These are phyloP conservation scores for Evernia prunastri DNA, from an alignment of 495 filamentous ascomycete genomes.

Conservation along the genomic window DNA sequence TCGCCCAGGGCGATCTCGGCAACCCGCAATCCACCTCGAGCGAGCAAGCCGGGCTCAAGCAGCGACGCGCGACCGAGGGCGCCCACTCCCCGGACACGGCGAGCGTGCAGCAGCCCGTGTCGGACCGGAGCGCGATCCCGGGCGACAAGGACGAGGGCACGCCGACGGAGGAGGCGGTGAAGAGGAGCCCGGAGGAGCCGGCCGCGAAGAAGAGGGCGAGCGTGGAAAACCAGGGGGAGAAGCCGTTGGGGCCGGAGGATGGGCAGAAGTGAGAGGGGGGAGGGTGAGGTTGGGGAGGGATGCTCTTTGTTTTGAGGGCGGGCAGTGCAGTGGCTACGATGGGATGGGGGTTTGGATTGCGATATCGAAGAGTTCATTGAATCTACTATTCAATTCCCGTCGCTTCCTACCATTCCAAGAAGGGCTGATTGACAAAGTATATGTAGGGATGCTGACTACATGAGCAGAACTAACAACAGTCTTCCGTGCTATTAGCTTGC, in stretches of 20 bases:
- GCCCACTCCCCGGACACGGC: slow-evolving; percentile 10
- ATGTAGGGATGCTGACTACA: not conserved
- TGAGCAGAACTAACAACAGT: not conserved
- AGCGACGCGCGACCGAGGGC: slow-evolving; percentile 17
- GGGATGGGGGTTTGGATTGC: not conserved
- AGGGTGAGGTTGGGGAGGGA: not conserved
- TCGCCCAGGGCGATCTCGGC: slow-evolving; percentile 15
- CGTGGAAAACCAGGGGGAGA: slow-evolving; percentile 21
- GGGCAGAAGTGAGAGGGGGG: slow-evolving; percentile 1
- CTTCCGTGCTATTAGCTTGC: too few relatives aligned
- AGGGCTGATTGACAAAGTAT: not conserved
- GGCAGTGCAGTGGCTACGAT: not conserved
- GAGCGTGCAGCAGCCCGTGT: slow-evolving; percentile 18
- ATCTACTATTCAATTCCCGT: not conserved
- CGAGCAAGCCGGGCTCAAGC: slow-evolving; percentile 17
- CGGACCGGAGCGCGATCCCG: slow-evolving; percentile 15
- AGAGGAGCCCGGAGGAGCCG: slow-evolving; percentile 19
- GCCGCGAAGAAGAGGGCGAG: slow-evolving; percentile 20
- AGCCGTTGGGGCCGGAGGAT: slow-evolving; percentile 20
- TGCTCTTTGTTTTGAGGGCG: not conserved
- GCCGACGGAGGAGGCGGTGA: slow-evolving; percentile 18
- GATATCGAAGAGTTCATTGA: not conserved
- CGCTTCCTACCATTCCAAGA: not conserved
- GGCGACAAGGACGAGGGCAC: slow-evolving; percentile 23
- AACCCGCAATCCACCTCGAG: slow-evolving; percentile 19